These are phyloP conservation scores for Populus hybrid DNA, from an alignment of 441 rosid species.

Conservation along the genomic window DNA sequence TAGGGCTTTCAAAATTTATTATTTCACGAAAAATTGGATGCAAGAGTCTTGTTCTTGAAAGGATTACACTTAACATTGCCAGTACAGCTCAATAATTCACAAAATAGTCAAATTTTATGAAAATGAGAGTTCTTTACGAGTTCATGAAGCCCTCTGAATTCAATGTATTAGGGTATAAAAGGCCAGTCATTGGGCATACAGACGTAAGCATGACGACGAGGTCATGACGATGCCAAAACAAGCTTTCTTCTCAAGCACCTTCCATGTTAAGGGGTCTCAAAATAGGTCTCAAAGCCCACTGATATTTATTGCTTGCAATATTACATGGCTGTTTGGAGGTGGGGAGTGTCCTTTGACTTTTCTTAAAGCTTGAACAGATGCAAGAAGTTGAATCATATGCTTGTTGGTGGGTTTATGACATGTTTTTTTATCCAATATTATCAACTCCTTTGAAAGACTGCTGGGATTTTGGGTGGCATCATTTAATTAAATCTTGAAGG, in stretches of 20 bases:
- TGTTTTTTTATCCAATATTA: too few relatives aligned
- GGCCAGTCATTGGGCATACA: background rate
- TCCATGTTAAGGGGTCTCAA: background rate
- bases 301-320: background rate
- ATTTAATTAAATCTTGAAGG: background rate
- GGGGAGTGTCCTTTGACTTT: background rate
- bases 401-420: too few relatives aligned
- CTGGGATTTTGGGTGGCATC: background rate
- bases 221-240: background rate
- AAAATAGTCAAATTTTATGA: background rate
- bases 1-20: background rate
- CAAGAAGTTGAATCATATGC: background rate
- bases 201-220: background rate
- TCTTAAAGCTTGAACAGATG: background rate
- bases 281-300: background rate
- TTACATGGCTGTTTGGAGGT: background rate
- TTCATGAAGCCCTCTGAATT: too few relatives aligned
- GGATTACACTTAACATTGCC: too few relatives aligned
- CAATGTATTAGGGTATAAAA: background rate
- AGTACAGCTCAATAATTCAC: background rate
- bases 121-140: background rate
- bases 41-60: background rate
- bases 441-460: background rate
- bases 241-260: background rate
- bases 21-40: background rate